These are phyloP conservation scores for Kwoniella pini DNA, from an alignment of 768 basidiomycete species.

Conservation along the genomic window DNA sequence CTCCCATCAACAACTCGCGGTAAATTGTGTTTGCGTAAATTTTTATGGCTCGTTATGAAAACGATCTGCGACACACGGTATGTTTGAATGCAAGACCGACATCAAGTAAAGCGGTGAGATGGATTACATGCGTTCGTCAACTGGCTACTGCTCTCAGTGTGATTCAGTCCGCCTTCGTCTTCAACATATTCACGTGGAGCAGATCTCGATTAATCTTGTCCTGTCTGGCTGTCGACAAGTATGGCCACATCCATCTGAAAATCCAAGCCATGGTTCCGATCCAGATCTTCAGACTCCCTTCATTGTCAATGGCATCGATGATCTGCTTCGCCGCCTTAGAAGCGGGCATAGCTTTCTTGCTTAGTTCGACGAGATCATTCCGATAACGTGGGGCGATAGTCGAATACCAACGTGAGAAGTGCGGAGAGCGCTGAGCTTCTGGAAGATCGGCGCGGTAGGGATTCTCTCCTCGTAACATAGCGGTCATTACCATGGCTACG, in stretches of 20 bases:
- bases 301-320: constrained; percentile 16
- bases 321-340: constrained; percentile 6
- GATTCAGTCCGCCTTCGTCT: neutral
- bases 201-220: constrained; percentile 6
- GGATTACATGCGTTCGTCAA: neutral
- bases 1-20: too few relatives aligned
- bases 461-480: constrained; percentile 1
- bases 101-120: too few relatives aligned
- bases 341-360: neutral
- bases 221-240: constrained; percentile 1
- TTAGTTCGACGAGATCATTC: neutral
- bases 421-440: neutral
- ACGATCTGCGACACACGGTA: too few relatives aligned
- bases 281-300: constrained; percentile 10
- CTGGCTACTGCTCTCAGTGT: neutral
- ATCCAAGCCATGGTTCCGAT: constrained; percentile 5
- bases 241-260: constrained; percentile 12
- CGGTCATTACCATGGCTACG: constrained; percentile 4
- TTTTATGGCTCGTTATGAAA: too few relatives aligned
- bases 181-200: constrained; percentile 1
- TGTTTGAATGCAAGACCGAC: too few relatives aligned
- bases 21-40: too few relatives aligned
- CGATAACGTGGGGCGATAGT: neutral
- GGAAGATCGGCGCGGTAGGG: constrained; percentile 2
- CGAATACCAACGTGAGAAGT: neutral